Evolutionary conservation across 495 filamentous ascomycete species (phyloP), one percentile per base, ranked within the genome.

Genomic region (Penicillium crystallinum): DNA sequence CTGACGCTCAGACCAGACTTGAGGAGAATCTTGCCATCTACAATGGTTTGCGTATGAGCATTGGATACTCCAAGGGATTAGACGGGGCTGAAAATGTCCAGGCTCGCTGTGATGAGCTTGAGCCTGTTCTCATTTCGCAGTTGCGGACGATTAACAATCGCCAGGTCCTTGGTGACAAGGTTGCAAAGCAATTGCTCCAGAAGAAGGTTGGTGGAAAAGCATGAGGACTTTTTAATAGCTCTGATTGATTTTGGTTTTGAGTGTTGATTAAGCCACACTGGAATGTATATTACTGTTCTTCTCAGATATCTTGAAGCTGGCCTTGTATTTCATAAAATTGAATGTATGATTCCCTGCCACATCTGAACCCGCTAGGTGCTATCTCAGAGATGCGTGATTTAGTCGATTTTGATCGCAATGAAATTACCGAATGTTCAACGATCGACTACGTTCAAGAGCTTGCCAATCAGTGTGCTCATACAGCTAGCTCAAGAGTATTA

Each of bases 401-500:
- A 33, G 34, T 18, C 12, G 18, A 22, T 33, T 46, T 19, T 30
- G 21, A 8, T 19, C 29, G 30, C 45, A 22, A 14, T 6, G 17
- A 42, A 41, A 31, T 18, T 27, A 27, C 22, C 31, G 18, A 48
- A 27, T 40, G 34, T 17, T 25, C 5, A n/a, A 17, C n/a, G 19
- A 23, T 49, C n/a, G 2, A 33, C 12, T 31, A 22, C 25, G 17
- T 9, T 31, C 33, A 4, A 25, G 8, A 2, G 17, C 12, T 29
- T 29, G 6, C 5, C 10, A 11, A 35, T 31, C 8, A 23, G 15
- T 12, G 4, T 8, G 14, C 25, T 44, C 25, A 58, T 31, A 37
- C 38, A 46, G 43, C 54, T 49, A 75, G 49, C 25, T 71, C 62
- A 37, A 77, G 43, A 4, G 74, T 73, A 57, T 75, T 73, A 47